A percentile compares a stretch with the other conserved stretches of the same genome.
phyloP scores from a whole-genome alignment of 202 grass and related monocot genomes.

The Cymbopogon flexuosus region DNA sequence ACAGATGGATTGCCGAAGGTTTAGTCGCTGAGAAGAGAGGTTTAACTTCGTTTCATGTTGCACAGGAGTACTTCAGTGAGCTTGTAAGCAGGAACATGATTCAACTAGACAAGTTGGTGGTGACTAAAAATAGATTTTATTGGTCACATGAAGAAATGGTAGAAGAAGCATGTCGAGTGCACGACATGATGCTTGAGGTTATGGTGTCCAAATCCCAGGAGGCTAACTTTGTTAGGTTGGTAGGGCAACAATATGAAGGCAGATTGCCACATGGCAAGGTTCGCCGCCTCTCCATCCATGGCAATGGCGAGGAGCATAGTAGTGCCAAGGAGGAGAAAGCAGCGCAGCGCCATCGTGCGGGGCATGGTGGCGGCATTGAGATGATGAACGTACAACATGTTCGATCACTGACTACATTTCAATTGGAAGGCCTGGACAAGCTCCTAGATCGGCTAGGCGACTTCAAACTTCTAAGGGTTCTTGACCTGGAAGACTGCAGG shows the following conservation, averaged over 20 bases:
- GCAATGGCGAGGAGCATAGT: background rate
- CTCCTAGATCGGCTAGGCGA: background rate
- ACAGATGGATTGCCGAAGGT: background rate
- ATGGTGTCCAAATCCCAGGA: background rate
- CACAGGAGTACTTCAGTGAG: background rate
- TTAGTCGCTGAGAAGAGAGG: background rate
- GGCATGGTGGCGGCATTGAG: too few relatives aligned
- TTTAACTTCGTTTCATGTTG: background rate
- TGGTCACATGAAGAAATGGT: too few relatives aligned
- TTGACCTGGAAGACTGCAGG: background rate
- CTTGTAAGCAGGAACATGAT: background rate
- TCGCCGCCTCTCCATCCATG: background rate
- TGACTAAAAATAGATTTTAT: too few relatives aligned
- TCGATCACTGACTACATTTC: background rate
- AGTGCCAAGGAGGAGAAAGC: background rate
- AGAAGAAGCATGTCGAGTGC: background rate
- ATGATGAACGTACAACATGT: slow-evolving; percentile 5
- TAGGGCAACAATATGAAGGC: background rate
- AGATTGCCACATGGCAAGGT: background rate
- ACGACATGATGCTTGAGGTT: background rate
- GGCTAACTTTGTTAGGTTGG: background rate
- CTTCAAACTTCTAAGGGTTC: background rate
- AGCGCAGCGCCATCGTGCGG: background rate
- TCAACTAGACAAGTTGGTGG: background rate
- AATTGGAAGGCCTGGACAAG: background rate